Evolutionary conservation across 805 yeast species (phyloP).

Genomic region (Saturnispora gosingensis): DNA sequence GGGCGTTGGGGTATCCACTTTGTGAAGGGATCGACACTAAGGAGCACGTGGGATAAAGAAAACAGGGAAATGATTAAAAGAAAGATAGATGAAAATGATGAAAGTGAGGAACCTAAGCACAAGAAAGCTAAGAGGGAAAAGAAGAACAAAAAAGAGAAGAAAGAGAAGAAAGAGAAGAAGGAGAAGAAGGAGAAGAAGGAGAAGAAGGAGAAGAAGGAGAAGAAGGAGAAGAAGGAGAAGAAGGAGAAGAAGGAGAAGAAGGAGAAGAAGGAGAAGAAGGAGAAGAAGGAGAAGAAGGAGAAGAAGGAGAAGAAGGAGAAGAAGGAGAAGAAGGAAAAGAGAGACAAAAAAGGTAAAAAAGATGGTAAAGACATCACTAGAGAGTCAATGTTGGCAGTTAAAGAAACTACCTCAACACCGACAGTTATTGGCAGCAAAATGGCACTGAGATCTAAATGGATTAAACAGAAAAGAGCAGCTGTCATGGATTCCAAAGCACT

Average conservation of each 20-base stretch:
- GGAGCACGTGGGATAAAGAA: slow-evolving; percentile 74
- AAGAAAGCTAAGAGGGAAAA: slow-evolving; percentile 21
- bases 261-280: slow-evolving; percentile 11
- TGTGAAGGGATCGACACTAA: slow-evolving; percentile 73
- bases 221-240: slow-evolving; percentile 25
- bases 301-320: slow-evolving; percentile 2
- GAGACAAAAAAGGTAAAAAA: slow-evolving; percentile 19
- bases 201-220: slow-evolving; percentile 24
- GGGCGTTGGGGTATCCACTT: slow-evolving; percentile 87
- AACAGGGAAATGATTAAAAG: slow-evolving; percentile 27
- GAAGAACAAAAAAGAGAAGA: slow-evolving; percentile 21
- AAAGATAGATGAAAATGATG: slow-evolving; percentile 12
- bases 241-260: slow-evolving; percentile 7
- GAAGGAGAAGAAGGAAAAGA: slow-evolving; percentile 15
- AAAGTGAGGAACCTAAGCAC: slow-evolving; percentile 6
- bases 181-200: slow-evolving; percentile 12
- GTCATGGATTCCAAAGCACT: slow-evolving; percentile 82
- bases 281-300: slow-evolving; percentile 22
- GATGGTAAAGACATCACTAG: slow-evolving; percentile 23
- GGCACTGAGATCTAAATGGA: slow-evolving; percentile 79
- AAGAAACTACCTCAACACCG: slow-evolving; percentile 19
- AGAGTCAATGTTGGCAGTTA: slow-evolving; percentile 35
- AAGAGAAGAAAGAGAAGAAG: slow-evolving; percentile 23
- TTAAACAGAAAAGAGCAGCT: slow-evolving; percentile 84
- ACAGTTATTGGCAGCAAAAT: slow-evolving; percentile 42